Conservation (phyloP, 495 filamentous ascomycete genomes). For the Aspergillus steynii region DNA sequence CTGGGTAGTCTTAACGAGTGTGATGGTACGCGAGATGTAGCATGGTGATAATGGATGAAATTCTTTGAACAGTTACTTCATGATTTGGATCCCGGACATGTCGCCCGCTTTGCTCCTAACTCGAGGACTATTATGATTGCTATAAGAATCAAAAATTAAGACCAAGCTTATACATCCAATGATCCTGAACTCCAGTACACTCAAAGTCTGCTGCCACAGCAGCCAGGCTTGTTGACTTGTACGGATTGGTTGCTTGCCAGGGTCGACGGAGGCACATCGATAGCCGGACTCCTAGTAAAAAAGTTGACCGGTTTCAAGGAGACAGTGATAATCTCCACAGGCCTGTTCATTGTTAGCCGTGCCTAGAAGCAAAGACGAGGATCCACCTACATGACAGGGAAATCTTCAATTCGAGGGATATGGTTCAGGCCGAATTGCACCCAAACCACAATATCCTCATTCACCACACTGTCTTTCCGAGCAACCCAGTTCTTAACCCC, state of each 20-base stretch:
- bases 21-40: not conserved
- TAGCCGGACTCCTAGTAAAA: slow-evolving; percentile 67
- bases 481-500: slow-evolving; percentile 34
- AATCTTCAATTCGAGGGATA: slow-evolving; percentile 58
- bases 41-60: too few relatives aligned
- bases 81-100: too few relatives aligned
- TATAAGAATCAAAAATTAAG: too few relatives aligned
- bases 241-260: not conserved
- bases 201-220: too few relatives aligned
- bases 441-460: slow-evolving; percentile 57
- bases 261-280: slow-evolving; percentile 64
- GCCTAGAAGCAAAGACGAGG: too few relatives aligned
- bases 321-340: slow-evolving; percentile 68
- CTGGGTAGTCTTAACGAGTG: not conserved
- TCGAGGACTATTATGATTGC: too few relatives aligned
- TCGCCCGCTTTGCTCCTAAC: too few relatives aligned
- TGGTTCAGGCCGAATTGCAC: slow-evolving; percentile 62
- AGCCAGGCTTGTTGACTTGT: too few relatives aligned
- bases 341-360: slow-evolving; percentile 18
- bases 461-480: slow-evolving; percentile 52
- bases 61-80: too few relatives aligned
- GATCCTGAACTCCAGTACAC: too few relatives aligned
- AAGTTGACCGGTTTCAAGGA: slow-evolving; percentile 67
- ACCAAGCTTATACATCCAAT: too few relatives aligned
- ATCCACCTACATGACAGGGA: slow-evolving; percentile 56